Base-by-base conservation (phyloP, 2,329 filamentous ascomycete species). In the Teratosphaeria destructans region DNA sequence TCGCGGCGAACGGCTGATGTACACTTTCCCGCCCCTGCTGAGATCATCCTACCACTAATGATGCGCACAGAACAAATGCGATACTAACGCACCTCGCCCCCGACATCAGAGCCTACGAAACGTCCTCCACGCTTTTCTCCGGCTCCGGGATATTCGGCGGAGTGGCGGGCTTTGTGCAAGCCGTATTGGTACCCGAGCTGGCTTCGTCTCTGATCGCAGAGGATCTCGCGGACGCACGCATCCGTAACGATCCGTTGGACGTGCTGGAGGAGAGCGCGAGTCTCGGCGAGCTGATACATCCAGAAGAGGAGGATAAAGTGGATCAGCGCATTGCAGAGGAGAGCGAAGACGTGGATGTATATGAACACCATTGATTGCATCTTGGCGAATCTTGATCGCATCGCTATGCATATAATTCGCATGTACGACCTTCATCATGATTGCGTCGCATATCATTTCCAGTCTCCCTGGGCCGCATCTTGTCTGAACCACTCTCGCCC, bases 181-280 rank as follows among this genome's bases (percentile, higher is more conserved):
- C 67, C 11, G 71, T 75, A 1, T 61, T 75, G 2, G 71, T 73
- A 35, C 72, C 73, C 1, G 72, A 75, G 60, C 59, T 75, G n/a
- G 71, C 71, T 5, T 59, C 70, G 39, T 58, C 62, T 16, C 64
- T 75, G 3, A 67, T 75, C 23, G 69, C 64, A 61, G 70, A 74
- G 47, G 73, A 75, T 57, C 64, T 72, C 64, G 60, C 56, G 10
- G 47, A 60, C 57, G 65, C 61, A 27, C 70, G 70, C 2, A 59
- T 35, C 6, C 14, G 14, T 6, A 37, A 23, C 12, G 55, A 47
- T 23, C 23, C 55, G n/a, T 7, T 56, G 27, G 26, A 49, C 14
- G 52, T 61, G 37, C 55, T 61, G 35, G 59, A 59, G 43, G 61
- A 63, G n/a, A 58, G 57, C 35, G 34, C 29, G 12, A 49, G 47